Evolutionary conservation across 495 filamentous ascomycete species (phyloP), one percentile per base, ranked within the genome.

Genomic region (Evansstolkia leycettana): DNA sequence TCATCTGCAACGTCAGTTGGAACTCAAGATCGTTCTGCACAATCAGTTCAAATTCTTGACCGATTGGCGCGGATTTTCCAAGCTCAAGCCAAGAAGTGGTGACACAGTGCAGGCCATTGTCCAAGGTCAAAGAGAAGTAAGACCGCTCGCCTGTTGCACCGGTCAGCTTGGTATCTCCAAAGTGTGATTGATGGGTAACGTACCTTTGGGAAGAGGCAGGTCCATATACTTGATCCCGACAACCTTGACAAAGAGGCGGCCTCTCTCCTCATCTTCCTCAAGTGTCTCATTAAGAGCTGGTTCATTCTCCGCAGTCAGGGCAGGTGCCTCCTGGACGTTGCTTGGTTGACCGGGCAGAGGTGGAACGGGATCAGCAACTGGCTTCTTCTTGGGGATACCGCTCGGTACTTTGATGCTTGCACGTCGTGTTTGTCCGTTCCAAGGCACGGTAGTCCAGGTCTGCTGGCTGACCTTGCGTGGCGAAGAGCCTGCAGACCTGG

Each of bases 21-120:
- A 98, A 98, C 54, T 98, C 90, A 15, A 98, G 71, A 45, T 96
- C 89, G 45, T 93, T 87, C 26, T 92, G 81, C 26, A 98, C 90
- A 35, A 95, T 88, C 25, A 98, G 76, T 57, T 98, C 90, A 41
- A 98, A 98, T 53, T 98, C 90, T 48, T 98, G 90, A 13, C 90
- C 90, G 46, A 98, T 95, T 2, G 92, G 89, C 12, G 92, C 92
- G 28, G 78, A 87, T 39, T 82, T 83, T 32, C 87, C 92, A 17
- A 98, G 67, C 53, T 98, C 90, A 2, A 95, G 61, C 85, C 87
- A 96, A 0, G 86, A 76, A 5, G 90, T 98, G 1, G 90, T 96
- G 7, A 98, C 90, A 49, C 90, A 98, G 56, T 98, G 90, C 2
- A 98, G 72, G 17, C 90, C 90, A 47, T 98, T 98, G 60, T 98